Evolutionary conservation across 495 filamentous ascomycete species (phyloP), one percentile per base, ranked within the genome.

Genomic region (Aspergillus saccharolyticus): DNA sequence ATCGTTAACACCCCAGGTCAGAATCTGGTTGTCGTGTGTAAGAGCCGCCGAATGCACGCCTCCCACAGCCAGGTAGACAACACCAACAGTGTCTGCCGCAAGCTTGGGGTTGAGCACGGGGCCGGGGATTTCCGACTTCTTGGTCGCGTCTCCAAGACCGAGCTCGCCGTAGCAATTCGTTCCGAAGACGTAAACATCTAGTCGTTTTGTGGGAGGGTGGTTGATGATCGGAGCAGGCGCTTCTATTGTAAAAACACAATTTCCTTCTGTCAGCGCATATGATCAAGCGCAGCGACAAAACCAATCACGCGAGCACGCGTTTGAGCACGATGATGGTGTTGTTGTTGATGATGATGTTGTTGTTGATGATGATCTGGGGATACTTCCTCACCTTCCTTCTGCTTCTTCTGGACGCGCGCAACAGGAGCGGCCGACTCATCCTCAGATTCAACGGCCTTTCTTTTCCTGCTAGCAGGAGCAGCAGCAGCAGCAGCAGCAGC

Each of bases 1-100:
- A 59, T 87, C 83, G 59, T 89, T 90, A 55, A 87, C 84, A 56
- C 87, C 87, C 87, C 87, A 90, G 2, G 85, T 86, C 33, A 85
- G 71, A 49, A 90, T 80, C 60, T 77, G 76, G 65, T 85, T 86
- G 59, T 88, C 82, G 8, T 77, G 66, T 14, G 87, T 88, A 2
- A 90, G 74, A 9, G 83, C 85, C 53, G 82, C 72, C 44, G 73
- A 75, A 58, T 90, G 87, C 83, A 87, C 87, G 44, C 83, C 85
- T 33, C 86, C 87, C 44, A 79, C 74, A 42, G 84, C 83, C 17
- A 89, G 60, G 44, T 80, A 77, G 20, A 89, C 83, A 24, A 88
- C 70, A 19, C 82, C 77, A 44, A 81, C 74, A 7, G 68, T 70
- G n/a, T 53, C 44, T 10, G 43, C 53, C 42, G 80, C 72, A 14